Evolutionary conservation across 768 basidiomycete species (phyloP).

Genomic region (Strobilomyces echinocephalus): DNA sequence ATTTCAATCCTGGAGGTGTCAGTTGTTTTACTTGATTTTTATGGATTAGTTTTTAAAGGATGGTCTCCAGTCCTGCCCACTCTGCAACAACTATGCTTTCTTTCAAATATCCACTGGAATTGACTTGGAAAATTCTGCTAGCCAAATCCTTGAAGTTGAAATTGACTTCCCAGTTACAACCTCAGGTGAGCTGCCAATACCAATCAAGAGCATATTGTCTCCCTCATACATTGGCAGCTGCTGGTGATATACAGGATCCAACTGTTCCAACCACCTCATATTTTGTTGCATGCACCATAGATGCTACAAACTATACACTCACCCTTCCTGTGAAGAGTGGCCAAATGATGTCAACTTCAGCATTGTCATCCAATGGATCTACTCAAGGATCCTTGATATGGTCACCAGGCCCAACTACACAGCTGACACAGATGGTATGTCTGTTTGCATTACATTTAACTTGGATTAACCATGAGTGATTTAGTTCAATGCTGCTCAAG

Average conservation of each 20-base stretch:
- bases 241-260: too few relatives aligned
- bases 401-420: too few relatives aligned
- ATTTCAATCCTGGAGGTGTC: too few relatives aligned
- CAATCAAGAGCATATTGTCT: too few relatives aligned
- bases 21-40: too few relatives aligned
- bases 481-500: not conserved
- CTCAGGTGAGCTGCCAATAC: too few relatives aligned
- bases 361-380: not conserved
- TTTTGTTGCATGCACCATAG: too few relatives aligned
- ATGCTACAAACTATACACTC: not conserved
- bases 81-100: not conserved
- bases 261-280: too few relatives aligned
- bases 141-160: not conserved
- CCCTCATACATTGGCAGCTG: too few relatives aligned
- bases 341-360: too few relatives aligned
- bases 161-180: not conserved
- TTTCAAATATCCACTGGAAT: not conserved
- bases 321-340: constrained; percentile 4
- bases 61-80: not conserved
- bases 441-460: not conserved
- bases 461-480: not conserved
- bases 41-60: not conserved
- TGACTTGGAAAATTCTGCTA: not conserved
- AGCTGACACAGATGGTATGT: not conserved
- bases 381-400: not conserved